These are phyloP conservation scores for Desmodesmus armatus DNA, from an alignment of 139 green algal species.

Conservation along the genomic window DNA sequence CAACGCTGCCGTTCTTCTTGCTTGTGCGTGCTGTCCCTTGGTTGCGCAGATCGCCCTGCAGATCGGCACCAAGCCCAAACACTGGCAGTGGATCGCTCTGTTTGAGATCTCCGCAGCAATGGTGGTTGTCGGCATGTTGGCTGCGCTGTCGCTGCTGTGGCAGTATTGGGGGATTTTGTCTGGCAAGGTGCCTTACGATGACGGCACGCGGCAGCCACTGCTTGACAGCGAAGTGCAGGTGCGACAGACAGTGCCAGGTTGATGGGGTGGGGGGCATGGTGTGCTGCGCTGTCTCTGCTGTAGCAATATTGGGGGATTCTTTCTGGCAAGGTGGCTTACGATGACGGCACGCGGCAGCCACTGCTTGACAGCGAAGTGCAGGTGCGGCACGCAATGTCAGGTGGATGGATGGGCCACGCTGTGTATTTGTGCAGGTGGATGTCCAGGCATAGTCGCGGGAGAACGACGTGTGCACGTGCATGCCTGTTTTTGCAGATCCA, in stretches of 20 bases:
- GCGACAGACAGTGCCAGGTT: not conserved
- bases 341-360: slow-evolving; percentile 8
- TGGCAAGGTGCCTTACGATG: slow-evolving; percentile 33
- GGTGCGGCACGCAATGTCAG: not conserved
- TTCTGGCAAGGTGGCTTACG: slow-evolving; percentile 34
- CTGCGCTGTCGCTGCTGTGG: slow-evolving; percentile 35
- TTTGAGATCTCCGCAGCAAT: slow-evolving; percentile 64
- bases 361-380: not conserved
- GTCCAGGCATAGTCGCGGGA: no score
- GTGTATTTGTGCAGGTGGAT: no score
- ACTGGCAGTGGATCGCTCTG: slow-evolving; percentile 66
- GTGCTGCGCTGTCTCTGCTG: slow-evolving; percentile 35
- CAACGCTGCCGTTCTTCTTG: not conserved
- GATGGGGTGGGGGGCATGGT: not conserved
- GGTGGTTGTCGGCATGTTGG: slow-evolving; percentile 35
- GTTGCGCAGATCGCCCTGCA: slow-evolving; percentile 29
- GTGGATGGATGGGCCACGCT: not conserved
- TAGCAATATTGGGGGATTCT: slow-evolving; percentile 44
- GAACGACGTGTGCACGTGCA: no score
- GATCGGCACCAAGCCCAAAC: slow-evolving; percentile 36
- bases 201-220: slow-evolving; percentile 8
- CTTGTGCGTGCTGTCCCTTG: not conserved
- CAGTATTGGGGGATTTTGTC: slow-evolving; percentile 47
- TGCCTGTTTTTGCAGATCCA: no score
- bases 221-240: slow-evolving; percentile 9